phyloP scores from a whole-genome alignment of 169 alveolate genomes.

The Plasmodium malariae region DNA sequence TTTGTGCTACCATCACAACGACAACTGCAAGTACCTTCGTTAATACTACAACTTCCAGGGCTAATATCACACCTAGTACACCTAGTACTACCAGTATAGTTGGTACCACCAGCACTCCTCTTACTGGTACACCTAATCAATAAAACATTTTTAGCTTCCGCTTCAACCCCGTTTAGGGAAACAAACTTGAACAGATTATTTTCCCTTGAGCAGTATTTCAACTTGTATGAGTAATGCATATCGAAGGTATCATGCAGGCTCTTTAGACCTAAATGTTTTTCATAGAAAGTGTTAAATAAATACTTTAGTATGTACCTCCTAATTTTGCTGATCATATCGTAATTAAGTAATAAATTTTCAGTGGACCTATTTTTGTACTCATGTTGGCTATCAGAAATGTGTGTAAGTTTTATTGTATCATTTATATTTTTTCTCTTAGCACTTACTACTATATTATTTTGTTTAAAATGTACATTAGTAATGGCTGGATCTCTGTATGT shows the following conservation, averaged over 20 bases:
- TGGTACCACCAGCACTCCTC: no score
- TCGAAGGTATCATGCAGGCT: constrained; percentile 47
- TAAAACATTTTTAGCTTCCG: constrained; percentile 26
- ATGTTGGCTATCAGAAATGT: background rate
- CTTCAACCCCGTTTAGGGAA: constrained; percentile 8
- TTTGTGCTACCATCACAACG: background rate
- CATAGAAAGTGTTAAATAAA: constrained; percentile 58
- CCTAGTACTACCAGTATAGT: no score
- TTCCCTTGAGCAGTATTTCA: constrained; percentile 36
- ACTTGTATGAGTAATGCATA: constrained; percentile 36
- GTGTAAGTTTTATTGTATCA: background rate
- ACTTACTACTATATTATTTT: background rate
- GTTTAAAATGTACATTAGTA: background rate
- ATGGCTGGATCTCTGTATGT: background rate
- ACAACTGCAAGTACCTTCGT: no score
- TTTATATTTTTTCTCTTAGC: background rate
- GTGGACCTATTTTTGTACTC: background rate
- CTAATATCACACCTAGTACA: no score
- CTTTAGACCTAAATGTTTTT: constrained; percentile 47
- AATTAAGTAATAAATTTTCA: background rate
- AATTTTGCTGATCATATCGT: constrained; percentile 4
- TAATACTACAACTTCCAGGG: no score
- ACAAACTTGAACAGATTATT: constrained; percentile 25
- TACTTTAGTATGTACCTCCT: constrained; percentile 55
- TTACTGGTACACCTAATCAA: constrained; percentile 30